Base-by-base conservation (phyloP, 768 basidiomycete species). In the Suillus tomentosus region DNA sequence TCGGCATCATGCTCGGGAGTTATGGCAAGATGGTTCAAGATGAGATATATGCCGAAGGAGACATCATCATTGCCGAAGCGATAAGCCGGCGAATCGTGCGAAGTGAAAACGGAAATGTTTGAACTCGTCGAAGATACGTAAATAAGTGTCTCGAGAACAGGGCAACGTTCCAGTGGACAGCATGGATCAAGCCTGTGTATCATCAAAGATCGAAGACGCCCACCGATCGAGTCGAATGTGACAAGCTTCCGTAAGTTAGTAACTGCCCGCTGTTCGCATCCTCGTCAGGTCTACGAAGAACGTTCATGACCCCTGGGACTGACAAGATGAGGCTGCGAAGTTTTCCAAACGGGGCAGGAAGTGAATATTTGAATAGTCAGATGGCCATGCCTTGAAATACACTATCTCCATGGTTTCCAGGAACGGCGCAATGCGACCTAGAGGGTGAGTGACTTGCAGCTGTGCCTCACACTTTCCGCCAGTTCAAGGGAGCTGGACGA, bases 281-380 rank as follows among this genome's bases (percentile, higher is more conserved):
- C 14, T 40, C 37, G 10, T 27, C 27, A 27, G 27, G 27, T 11
- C 56, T n/a, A 57, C 22, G 56, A 11, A 57, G 37, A 24, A 57
- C 22, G 56, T 24, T 22, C 5, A 57, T 57, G 37, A 24, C 3
- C 22, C 37, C 37, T 39, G 37, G 55, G 13, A 57, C 22, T 14
- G 56, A 57, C 15, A 57, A 57, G 56, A 57, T 57, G 37, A 57
- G 56, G 56, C 56, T 24, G 37, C 15, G 56, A 11, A 57, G 37
- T 17, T 57, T 57, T 40, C 14, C 22, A 9, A 57, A 22, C 4
- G 22, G 22, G 15, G 37, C 22, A 57, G 56, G 37, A 24, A 39
- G 22, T 31, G 31, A 31, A 31, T 4, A 27, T 27, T 27, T 36
- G 13, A 14, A 15, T 39, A 22, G 37, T 24, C 37, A 15, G 14